Conservation (phyloP, 2,329 filamentous ascomycete species). For the Xylaria sp. region DNA sequence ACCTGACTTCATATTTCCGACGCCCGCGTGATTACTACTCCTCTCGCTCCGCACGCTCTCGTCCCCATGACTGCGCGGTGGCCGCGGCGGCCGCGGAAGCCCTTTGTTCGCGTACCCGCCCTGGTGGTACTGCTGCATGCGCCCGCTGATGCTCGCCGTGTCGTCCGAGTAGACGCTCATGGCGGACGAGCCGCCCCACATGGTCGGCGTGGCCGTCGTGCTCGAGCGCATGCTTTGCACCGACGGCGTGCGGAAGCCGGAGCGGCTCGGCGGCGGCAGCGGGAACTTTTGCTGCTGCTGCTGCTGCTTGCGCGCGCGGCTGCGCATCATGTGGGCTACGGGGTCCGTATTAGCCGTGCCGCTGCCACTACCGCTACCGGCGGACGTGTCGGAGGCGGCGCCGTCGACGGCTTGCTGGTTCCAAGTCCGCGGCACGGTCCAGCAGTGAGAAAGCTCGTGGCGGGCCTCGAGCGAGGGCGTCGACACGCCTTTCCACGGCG, state of each 20-base stretch:
- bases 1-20: constrained; percentile 4
- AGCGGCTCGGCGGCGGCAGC: constrained; percentile 36
- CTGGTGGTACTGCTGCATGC: constrained; percentile 18
- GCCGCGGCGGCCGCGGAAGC: constrained; percentile 24
- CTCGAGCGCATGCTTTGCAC: constrained; percentile 41
- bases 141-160: constrained; percentile 40
- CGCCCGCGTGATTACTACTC: constrained; percentile 34
- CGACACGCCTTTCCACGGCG: constrained; percentile 63
- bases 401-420: constrained; percentile 39
- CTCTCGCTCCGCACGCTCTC: constrained; percentile 39
- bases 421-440: constrained; percentile 59
- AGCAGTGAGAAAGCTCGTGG: constrained; percentile 66
- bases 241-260: constrained; percentile 26
- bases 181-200: constrained; percentile 47
- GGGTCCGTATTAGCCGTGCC: constrained; percentile 33
- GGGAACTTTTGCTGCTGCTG: constrained; percentile 36
- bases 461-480: constrained; percentile 51
- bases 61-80: constrained; percentile 24
- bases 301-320: constrained; percentile 34
- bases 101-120: constrained; percentile 16
- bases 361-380: constrained; percentile 3
- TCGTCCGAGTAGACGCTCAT: constrained; percentile 48
- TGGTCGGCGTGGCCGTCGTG: constrained; percentile 40
- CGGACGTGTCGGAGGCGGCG: constrained; percentile 42
- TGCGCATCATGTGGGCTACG: constrained; percentile 45